A percentile compares a stretch with the other conserved stretches of the same genome.
Conservation (phyloP, 148 eudicot species). For the Fagopyrum homotropicum region DNA sequence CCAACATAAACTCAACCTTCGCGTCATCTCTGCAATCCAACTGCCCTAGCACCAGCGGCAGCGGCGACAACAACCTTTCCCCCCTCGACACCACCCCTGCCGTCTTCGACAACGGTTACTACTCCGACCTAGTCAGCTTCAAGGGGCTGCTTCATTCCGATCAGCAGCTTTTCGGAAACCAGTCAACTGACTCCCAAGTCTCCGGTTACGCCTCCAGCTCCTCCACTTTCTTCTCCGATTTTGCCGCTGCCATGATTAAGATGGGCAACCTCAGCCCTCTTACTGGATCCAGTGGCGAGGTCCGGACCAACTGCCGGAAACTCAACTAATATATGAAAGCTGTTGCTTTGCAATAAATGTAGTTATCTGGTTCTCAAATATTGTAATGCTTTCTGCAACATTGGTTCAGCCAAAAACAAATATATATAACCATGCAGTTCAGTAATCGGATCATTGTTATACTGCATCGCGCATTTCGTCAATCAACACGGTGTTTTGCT, state of each 20-base stretch:
- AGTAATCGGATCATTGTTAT: too few species aligned
- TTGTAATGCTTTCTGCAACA: too few species aligned
- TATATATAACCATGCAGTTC: too few species aligned
- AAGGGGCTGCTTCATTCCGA: slow-evolving; percentile 40
- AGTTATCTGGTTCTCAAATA: too few species aligned
- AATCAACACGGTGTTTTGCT: too few species aligned
- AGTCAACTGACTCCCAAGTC: slow-evolving; percentile 30
- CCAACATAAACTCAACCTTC: slow-evolving; percentile 36
- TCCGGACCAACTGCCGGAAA: slow-evolving; percentile 28
- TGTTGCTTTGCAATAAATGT: too few species aligned
- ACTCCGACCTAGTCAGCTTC: slow-evolving; percentile 21
- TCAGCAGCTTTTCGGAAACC: slow-evolving; percentile 37
- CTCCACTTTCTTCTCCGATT: slow-evolving; percentile 28
- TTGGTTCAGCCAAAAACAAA: too few species aligned
- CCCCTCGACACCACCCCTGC: slow-evolving; percentile 43
- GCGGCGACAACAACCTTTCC: slow-evolving; percentile 38
- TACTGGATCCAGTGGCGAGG: slow-evolving; percentile 36
- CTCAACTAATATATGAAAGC: neutral
- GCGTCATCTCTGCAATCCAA: slow-evolving; percentile 26
- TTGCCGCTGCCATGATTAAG: slow-evolving; percentile 34
- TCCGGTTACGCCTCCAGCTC: slow-evolving; percentile 22
- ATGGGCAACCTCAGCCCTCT: slow-evolving; percentile 44
- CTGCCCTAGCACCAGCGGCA: slow-evolving; percentile 37
- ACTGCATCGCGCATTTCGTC: too few species aligned
- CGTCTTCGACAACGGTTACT: slow-evolving; percentile 34